Evolutionary conservation across 176 grass and related monocot species (phyloP).

Genomic region (Musa acuminata): DNA sequence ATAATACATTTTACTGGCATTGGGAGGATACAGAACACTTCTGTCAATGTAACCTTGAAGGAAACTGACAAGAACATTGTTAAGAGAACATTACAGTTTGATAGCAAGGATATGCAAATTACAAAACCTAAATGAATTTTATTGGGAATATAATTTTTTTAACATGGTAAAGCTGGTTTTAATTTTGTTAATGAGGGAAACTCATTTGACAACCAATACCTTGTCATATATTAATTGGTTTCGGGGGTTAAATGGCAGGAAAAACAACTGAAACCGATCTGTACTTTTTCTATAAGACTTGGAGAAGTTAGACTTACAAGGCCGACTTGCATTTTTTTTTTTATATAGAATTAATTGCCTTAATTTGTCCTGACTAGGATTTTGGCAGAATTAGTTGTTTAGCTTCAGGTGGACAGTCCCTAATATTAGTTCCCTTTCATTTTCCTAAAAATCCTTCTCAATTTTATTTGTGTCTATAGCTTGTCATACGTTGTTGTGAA

Average conservation of each 20-base stretch:
- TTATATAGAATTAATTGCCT: no score
- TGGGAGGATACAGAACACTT: background rate
- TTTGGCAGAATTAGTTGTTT: no score
- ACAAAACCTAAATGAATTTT: background rate
- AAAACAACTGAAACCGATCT: background rate
- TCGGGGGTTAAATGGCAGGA: background rate
- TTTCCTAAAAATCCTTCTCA: no score
- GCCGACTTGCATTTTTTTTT: no score
- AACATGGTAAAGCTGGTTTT: background rate
- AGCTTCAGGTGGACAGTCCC: no score
- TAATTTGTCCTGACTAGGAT: no score
- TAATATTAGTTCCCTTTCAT: no score
- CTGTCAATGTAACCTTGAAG: background rate
- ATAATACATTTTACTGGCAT: background rate
- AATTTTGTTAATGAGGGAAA: background rate
- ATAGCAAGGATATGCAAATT: background rate
- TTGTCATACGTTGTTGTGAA: no score
- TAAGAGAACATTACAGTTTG: background rate
- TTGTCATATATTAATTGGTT: background rate
- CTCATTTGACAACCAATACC: background rate
- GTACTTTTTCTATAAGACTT: no score
- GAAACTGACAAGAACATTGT: background rate
- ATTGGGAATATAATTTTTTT: background rate
- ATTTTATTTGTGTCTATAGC: no score
- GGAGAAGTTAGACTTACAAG: no score